These are phyloP conservation scores for Rhodotorula glutinis DNA, from an alignment of 1,284 basidiomycete genomes.

Conservation along the genomic window DNA sequence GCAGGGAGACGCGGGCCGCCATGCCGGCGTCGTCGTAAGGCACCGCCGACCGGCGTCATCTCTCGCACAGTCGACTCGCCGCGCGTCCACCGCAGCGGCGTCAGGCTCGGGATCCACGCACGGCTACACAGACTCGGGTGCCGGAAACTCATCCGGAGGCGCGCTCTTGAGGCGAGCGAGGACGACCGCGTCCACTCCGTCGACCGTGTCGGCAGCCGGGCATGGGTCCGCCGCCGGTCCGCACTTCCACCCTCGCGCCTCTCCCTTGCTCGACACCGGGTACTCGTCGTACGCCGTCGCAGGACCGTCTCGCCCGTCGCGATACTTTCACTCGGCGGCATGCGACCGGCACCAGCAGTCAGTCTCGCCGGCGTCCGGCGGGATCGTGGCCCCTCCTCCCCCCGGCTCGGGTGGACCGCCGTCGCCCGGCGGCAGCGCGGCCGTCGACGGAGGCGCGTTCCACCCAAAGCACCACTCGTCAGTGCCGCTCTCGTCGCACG, in stretches of 20 bases:
- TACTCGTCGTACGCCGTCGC: background rate
- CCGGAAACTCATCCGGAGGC: no score
- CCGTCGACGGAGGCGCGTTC: background rate
- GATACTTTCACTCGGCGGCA: slow-evolving; percentile 9
- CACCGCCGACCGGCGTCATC: slow-evolving; percentile 4
- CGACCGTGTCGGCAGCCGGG: background rate
- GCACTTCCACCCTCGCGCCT: no score
- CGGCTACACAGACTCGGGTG: no score
- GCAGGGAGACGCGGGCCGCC: background rate
- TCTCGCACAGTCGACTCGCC: no score
- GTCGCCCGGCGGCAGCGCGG: background rate
- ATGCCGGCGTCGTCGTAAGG: slow-evolving; percentile 12
- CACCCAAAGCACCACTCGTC: slow-evolving; percentile 10
- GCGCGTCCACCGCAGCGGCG: no score
- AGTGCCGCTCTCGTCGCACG: slow-evolving; percentile 1
- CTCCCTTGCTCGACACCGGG: background rate
- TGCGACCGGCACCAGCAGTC: slow-evolving; percentile 15
- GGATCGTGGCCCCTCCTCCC: background rate
- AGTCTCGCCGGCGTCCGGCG: background rate
- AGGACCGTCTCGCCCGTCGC: slow-evolving; percentile 3
- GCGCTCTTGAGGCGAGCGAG: no score
- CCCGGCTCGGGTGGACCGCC: background rate
- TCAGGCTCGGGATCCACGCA: no score
- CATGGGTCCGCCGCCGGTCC: no score
- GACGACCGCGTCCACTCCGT: background rate